These are phyloP conservation scores for Nowakowskiella sp. DNA, from an alignment of 192 early-diverging fungal species.

Conservation along the genomic window DNA sequence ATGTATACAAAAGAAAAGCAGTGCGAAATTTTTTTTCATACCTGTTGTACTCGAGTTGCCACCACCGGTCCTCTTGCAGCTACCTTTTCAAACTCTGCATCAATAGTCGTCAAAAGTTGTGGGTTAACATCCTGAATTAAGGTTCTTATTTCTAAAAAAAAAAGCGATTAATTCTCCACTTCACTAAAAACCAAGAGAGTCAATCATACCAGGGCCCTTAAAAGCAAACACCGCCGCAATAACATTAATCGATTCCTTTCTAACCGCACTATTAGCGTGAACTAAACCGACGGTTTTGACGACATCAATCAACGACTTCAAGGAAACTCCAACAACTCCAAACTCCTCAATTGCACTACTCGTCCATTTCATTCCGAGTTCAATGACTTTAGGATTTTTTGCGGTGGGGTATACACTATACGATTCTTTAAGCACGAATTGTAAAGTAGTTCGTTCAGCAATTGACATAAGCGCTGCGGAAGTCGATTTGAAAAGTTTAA, in stretches of 20 bases:
- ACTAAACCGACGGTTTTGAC: constrained; percentile 67
- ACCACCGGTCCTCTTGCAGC: constrained; percentile 55
- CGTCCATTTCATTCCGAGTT: constrained; percentile 83
- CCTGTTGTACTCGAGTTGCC: constrained; percentile 38
- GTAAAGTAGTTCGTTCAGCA: constrained; percentile 66
- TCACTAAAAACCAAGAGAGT: constrained; percentile 1
- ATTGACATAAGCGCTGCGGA: constrained; percentile 71
- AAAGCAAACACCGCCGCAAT: constrained; percentile 76
- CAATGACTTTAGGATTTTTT: constrained; percentile 86
- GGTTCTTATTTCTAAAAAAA: constrained; percentile 55
- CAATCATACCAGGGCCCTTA: constrained; percentile 60
- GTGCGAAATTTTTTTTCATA: constrained; percentile 6
- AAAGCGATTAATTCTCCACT: constrained; percentile 3
- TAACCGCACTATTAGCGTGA: constrained; percentile 79
- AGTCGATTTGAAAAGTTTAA: constrained; percentile 83
- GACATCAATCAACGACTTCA: constrained; percentile 76
- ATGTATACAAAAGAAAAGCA: too few relatives aligned
- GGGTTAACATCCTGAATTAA: constrained; percentile 85
- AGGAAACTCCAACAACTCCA: constrained; percentile 68
- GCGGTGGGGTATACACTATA: constrained; percentile 68
- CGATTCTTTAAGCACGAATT: constrained; percentile 71
- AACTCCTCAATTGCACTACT: constrained; percentile 80
- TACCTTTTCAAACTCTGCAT: constrained; percentile 90
- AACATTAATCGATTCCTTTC: constrained; percentile 69
- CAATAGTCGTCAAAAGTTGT: constrained; percentile 70